Conservation (phyloP, 108 stramenopile genomes). For the Cyclotella cryptica region DNA sequence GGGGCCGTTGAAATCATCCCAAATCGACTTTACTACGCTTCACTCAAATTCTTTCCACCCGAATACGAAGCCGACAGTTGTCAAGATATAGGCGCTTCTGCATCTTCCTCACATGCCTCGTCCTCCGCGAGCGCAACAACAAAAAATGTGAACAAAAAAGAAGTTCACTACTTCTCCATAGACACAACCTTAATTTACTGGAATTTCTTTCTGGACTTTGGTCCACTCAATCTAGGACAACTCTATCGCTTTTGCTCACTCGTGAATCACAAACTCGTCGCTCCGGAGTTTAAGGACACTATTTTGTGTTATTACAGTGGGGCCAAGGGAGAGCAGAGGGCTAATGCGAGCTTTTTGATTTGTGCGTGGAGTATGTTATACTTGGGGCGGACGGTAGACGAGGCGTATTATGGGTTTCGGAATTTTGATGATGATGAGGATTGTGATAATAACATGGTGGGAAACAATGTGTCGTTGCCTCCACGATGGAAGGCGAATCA, state of each 20-base stretch:
- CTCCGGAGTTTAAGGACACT: slow-evolving; percentile 43
- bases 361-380: slow-evolving; percentile 93
- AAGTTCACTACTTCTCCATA: slow-evolving; percentile 86
- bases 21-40: slow-evolving; percentile 50
- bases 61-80: slow-evolving; percentile 18
- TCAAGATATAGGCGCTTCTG: not conserved
- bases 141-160: slow-evolving; percentile 1
- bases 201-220: slow-evolving; percentile 99
- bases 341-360: slow-evolving; percentile 93
- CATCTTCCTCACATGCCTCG: not conserved
- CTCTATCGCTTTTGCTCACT: slow-evolving; percentile 92
- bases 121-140: not conserved
- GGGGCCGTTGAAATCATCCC: slow-evolving; percentile 55
- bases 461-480: slow-evolving; percentile 22
- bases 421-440: not conserved
- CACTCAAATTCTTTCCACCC: slow-evolving; percentile 49
- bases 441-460: not conserved
- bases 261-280: slow-evolving; percentile 75
- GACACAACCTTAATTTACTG: slow-evolving; percentile 96
- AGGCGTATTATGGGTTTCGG: slow-evolving; percentile 69
- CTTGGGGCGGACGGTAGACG: slow-evolving; percentile 75
- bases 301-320: slow-evolving; percentile 88
- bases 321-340: slow-evolving; percentile 76
- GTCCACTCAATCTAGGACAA: slow-evolving; percentile 97
- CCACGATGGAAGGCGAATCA: not conserved